Base-by-base conservation (phyloP, 768 basidiomycete species). In the Suillus hirtellus region DNA sequence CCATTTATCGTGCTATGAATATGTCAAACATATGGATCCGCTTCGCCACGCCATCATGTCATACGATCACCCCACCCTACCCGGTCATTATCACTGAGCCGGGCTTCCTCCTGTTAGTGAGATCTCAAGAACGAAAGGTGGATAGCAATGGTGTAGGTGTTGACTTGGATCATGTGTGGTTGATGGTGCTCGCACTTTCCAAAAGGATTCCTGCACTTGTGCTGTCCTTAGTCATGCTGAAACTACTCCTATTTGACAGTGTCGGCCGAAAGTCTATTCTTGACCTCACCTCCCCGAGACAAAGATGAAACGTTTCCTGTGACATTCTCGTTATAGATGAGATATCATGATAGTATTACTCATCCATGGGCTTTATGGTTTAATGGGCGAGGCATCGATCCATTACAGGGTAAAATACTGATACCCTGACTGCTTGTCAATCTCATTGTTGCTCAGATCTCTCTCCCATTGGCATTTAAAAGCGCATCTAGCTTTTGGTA, bases 201-300 rank as follows among this genome's bases (percentile, higher is more conserved):
- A 1, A 11, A 40, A 9, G 38, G 21, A 10, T 27, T 40, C 15
- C 24, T 9, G 24, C 38, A 56, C 21, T 15, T 27, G 37, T 38
- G 21, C 24, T 11, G 38, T 56, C 10, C 21, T 5, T 9, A 21
- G 15, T 24, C 7, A 9, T 37, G 24, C 37, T 56, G 15, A 38
- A 40, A 21, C 38, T 27, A 56, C 35, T 54, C 35, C 15, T 27
- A 37, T 40, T 35, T 19, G 38, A 24, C 37, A 40, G 38, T 40
- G 10, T 58, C 55, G 55, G 55, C 55, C 38, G 55, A 58, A 27
- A 15, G 12, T 58, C 55, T 58, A 58, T 58, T 58, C 38, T 27
- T 58, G 21, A 40, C 24, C 9, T 27, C 38, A 5, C 38, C 38
- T 40, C 55, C 38, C 55, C 55, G 38, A 56, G 38, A 40, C 24